Conservation (phyloP, 1,139 yeast genomes). For the Taiozyma sp. region DNA sequence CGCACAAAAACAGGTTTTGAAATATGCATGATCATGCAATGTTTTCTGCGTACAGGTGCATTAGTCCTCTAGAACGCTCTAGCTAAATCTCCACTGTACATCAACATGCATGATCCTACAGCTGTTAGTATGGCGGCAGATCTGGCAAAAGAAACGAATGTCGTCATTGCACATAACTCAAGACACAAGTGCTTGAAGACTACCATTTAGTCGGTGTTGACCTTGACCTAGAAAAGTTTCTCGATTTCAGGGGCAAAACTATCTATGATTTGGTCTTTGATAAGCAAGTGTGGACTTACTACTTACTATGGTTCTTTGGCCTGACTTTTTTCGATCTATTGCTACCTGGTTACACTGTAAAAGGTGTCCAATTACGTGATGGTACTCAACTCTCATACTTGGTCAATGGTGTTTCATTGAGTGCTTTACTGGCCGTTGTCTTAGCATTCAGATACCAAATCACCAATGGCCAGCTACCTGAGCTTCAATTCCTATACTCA, state of each 20-base stretch:
- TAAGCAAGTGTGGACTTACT: slow-evolving; percentile 51
- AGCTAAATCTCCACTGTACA: background rate
- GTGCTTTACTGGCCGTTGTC: slow-evolving; percentile 38
- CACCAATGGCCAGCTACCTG: slow-evolving; percentile 62
- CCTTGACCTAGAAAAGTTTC: slow-evolving; percentile 36
- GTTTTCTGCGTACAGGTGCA: background rate
- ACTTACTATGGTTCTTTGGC: slow-evolving; percentile 67
- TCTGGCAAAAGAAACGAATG: background rate
- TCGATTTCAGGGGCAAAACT: slow-evolving; percentile 23
- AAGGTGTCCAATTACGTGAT: slow-evolving; percentile 73
- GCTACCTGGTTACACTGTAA: slow-evolving; percentile 64
- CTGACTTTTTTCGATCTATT: slow-evolving; percentile 58
- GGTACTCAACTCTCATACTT: slow-evolving; percentile 66
- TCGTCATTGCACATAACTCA: background rate
- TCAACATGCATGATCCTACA: background rate
- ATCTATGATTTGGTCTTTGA: slow-evolving; percentile 27
- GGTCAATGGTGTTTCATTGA: slow-evolving; percentile 70
- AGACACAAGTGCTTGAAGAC: slow-evolving; percentile 27
- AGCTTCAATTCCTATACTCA: slow-evolving; percentile 66
- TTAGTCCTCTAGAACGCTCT: background rate
- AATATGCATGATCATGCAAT: background rate
- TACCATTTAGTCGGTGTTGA: slow-evolving; percentile 45
- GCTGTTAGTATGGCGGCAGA: background rate
- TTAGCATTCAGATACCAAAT: slow-evolving; percentile 45
- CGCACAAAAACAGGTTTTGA: background rate